Base-by-base conservation (phyloP, 2,329 filamentous ascomycete genomes). In the Trichoderma lentiforme region DNA sequence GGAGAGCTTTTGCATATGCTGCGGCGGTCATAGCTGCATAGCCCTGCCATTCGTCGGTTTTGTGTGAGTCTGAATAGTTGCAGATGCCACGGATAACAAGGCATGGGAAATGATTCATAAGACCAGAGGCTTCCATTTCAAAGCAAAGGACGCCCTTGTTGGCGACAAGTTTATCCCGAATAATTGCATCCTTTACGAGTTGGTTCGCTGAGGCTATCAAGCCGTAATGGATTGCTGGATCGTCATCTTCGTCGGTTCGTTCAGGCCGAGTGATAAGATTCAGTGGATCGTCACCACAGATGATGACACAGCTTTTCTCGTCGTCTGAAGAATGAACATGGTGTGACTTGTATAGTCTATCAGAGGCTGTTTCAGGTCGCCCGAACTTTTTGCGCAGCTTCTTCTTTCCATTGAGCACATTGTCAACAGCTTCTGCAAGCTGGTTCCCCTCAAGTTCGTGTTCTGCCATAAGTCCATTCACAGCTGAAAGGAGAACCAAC, bases 261-360 rank as follows among this genome's bases (percentile, higher is more conserved):
- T 47, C 8, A 11, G 8, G 18, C n/a, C n/a, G n/a, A n/a, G n/a
- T 4, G 6, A 6, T 11, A 8, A 47, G 6, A 18, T 21, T 47
- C 43, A 11, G 9, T 8, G 43, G 43, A 47, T 47, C 18, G 9
- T 47, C 43, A 47, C 43, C n/a, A 8, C 43, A 47, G 8, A 6
- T 9, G 3, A 8, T 1, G 7, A 18, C 43, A 47, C 43, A 47
- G 0, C 18, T 1, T 5, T 47, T 9, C 3, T 1, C 43, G 0
- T 21, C 2, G 18, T 4, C 43, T 11, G n/a, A 21, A 8, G 36
- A 7, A 47, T 47, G 43, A n/a, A 47, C 43, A 18, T 11, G 9
- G 1, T 47, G 36, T 2, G 36, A 18, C 3, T 21, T n/a, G 2
- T 47, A 47, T 11, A 47, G 43, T 4, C 8, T 47, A 21, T 47